A percentile compares a stretch with the other conserved stretches of the same genome.
These are phyloP conservation scores for Anthoceros angustus DNA, from an alignment of 225 moss, liverwort and hornwort species.

Conservation along the genomic window DNA sequence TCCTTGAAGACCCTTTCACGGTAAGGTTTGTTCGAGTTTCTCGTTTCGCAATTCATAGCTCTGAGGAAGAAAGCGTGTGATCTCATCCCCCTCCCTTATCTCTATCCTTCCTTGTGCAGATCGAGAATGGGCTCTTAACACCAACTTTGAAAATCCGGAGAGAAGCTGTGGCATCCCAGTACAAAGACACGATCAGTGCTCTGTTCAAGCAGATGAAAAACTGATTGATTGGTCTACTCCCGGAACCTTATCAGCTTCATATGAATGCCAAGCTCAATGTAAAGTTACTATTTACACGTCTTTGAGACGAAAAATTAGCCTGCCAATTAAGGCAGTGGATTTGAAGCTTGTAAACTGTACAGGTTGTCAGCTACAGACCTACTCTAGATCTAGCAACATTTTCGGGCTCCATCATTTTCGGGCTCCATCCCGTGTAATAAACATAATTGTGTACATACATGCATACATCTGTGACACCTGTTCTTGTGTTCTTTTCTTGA, in stretches of 20 bases:
- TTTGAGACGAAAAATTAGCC: too few relatives aligned
- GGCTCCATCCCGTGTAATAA: too few relatives aligned
- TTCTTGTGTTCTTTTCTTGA: too few relatives aligned
- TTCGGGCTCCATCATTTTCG: too few relatives aligned
- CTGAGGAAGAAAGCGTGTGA: background rate
- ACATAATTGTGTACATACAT: too few relatives aligned
- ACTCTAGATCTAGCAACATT: too few relatives aligned
- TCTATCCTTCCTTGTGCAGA: conserved; percentile 6
- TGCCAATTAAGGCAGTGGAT: too few relatives aligned
- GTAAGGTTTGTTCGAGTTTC: conserved; percentile 1
- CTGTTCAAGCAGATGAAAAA: conserved; percentile 16
- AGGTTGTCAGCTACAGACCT: too few relatives aligned
- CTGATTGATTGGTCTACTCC: background rate
- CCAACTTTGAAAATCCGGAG: conserved; percentile 34
- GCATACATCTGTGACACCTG: too few relatives aligned
- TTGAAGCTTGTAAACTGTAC: too few relatives aligned
- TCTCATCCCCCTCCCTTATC: background rate
- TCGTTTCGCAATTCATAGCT: background rate
- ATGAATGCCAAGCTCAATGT: too few relatives aligned
- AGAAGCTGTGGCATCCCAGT: conserved; percentile 18
- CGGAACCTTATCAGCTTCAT: background rate
- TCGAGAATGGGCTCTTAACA: conserved; percentile 28
- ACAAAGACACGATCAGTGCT: conserved; percentile 16
- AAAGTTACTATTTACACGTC: too few relatives aligned
- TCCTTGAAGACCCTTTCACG: conserved; percentile 23